Conservation (phyloP, 352 stramenopile genomes). For the Pythium brassicae region DNA sequence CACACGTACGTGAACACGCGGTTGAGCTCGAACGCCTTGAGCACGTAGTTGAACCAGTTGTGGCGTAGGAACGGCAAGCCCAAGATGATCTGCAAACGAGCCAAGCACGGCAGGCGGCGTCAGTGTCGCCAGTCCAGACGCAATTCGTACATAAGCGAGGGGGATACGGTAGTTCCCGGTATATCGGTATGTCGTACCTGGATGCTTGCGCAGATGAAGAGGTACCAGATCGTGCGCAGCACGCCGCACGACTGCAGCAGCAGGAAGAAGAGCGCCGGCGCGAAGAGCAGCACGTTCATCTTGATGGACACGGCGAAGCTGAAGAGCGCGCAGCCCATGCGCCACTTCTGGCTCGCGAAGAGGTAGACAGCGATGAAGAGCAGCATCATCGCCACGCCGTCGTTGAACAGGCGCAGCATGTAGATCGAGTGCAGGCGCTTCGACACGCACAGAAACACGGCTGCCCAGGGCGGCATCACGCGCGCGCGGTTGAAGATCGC, state of each 20-base stretch:
- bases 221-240: conserved; percentile 72
- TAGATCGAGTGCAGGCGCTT: conserved; percentile 98
- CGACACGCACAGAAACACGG: conserved; percentile 89
- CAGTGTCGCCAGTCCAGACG: too few relatives aligned
- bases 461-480: conserved; percentile 82
- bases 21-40: conserved; percentile 96
- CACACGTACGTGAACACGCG: conserved; percentile 98
- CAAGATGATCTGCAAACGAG: conserved; percentile 64
- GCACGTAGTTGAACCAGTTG: conserved; percentile 94
- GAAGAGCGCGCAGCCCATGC: conserved; percentile 91
- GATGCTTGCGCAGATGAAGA: conserved; percentile 91
- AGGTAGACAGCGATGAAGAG: conserved; percentile 92
- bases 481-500: conserved; percentile 84
- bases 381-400: conserved; percentile 95
- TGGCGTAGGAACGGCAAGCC: conserved; percentile 93
- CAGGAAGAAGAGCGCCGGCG: conserved; percentile 94
- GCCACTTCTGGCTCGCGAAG: conserved; percentile 78
- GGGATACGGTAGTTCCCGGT: neutral
- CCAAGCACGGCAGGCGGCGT: neutral
- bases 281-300: conserved; percentile 99
- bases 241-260: conserved; percentile 90
- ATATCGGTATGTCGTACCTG: conserved; percentile 39
- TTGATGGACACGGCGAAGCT: conserved; percentile 97
- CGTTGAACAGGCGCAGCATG: conserved; percentile 98
- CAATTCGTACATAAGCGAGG: neutral